These are phyloP conservation scores for Penicillium sp. DNA, from an alignment of 2,329 filamentous ascomycete species.

Conservation along the genomic window DNA sequence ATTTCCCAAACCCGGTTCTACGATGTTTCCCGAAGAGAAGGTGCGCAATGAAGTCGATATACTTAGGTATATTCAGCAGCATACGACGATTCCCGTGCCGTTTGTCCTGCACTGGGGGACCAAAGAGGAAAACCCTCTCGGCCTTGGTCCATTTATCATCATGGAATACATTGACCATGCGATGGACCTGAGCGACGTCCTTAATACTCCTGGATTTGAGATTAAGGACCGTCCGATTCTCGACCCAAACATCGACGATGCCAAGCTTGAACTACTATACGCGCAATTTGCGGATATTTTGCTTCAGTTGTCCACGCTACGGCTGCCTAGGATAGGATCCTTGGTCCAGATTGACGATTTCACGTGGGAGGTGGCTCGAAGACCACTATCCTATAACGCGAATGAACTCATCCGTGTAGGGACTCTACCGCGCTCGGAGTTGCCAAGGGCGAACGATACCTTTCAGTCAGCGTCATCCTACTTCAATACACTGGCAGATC, in stretches of 20 bases:
- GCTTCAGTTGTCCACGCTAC: background rate
- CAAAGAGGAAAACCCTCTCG: constrained; percentile 6
- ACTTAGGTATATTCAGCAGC: constrained; percentile 18
- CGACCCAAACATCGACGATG: constrained; percentile 33
- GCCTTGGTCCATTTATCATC: constrained; percentile 35
- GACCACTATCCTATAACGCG: background rate
- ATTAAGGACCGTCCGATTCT: constrained; percentile 10
- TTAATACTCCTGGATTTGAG: constrained; percentile 8
- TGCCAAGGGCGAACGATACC: too few relatives aligned
- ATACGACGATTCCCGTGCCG: constrained; percentile 14
- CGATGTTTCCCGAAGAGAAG: constrained; percentile 34
- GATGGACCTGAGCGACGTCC: constrained; percentile 1
- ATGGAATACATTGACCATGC: constrained; percentile 28
- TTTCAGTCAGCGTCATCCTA: too few relatives aligned
- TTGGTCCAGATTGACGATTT: background rate
- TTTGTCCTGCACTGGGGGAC: background rate
- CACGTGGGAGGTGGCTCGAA: background rate
- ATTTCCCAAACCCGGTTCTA: constrained; percentile 17
- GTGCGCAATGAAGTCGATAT: constrained; percentile 28
- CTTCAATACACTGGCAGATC: too few relatives aligned
- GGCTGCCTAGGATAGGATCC: background rate
- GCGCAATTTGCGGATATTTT: constrained; percentile 4
- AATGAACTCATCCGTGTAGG: background rate
- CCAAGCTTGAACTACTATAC: constrained; percentile 31
- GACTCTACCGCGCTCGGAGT: background rate